These are phyloP conservation scores for Davidsoniella australis DNA, from an alignment of 2,329 filamentous ascomycete genomes.

Conservation along the genomic window DNA sequence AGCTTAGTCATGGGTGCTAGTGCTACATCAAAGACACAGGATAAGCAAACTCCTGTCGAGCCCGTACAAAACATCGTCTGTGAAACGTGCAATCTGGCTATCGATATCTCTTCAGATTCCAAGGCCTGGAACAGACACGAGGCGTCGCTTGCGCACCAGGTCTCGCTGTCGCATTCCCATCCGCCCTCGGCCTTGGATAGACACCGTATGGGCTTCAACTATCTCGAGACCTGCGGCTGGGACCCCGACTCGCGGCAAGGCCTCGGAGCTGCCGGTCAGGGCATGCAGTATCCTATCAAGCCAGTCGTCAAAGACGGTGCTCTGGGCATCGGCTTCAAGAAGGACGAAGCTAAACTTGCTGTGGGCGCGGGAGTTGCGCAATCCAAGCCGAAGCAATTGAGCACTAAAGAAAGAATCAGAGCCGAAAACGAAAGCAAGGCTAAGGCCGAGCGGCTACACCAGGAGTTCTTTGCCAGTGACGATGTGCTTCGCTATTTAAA, in stretches of 20 bases:
- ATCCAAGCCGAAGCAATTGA: constrained; percentile 34
- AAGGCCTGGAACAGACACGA: constrained; percentile 29
- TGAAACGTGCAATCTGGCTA: constrained; percentile 21
- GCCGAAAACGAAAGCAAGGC: constrained; percentile 43
- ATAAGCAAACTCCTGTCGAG: background rate
- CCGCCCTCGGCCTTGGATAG: constrained; percentile 57
- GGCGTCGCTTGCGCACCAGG: constrained; percentile 52
- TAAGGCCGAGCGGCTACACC: constrained; percentile 44
- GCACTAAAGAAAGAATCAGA: constrained; percentile 53
- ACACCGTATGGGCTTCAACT: constrained; percentile 49
- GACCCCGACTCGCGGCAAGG: constrained; percentile 57
- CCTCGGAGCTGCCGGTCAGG: constrained; percentile 53
- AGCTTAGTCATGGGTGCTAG: constrained; percentile 40
- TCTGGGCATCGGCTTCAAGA: constrained; percentile 48
- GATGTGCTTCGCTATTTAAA: constrained; percentile 57
- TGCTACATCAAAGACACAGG: background rate
- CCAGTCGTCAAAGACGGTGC: constrained; percentile 54
- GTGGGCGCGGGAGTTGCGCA: constrained; percentile 16
- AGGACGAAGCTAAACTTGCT: constrained; percentile 21
- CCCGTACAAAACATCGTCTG: constrained; percentile 16
- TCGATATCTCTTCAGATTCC: constrained; percentile 16
- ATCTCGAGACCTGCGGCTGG: constrained; percentile 53
- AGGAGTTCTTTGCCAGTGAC: constrained; percentile 58
- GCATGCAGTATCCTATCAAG: constrained; percentile 62
- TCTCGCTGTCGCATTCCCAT: constrained; percentile 50